A percentile compares a stretch with the other conserved stretches of the same genome.
phyloP scores from a whole-genome alignment of 805 yeast species.

The Hanseniaspora valbyensis region DNA sequence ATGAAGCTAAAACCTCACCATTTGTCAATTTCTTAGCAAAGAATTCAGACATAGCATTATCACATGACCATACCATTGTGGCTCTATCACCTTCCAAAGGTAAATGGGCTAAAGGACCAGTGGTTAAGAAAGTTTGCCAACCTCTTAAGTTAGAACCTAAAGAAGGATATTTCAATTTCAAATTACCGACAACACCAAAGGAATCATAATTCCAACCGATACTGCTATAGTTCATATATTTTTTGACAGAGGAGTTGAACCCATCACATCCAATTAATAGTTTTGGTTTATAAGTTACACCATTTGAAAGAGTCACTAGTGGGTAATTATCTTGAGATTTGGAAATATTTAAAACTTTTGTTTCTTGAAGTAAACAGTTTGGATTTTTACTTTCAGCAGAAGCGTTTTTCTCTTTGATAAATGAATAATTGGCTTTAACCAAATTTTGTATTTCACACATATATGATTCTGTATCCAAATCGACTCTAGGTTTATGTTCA shows the following conservation, averaged over 20 bases:
- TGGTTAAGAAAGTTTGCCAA: constrained; percentile 83
- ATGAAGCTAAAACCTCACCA: constrained; percentile 50
- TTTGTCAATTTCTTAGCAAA: constrained; percentile 40
- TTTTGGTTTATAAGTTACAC: constrained; percentile 52
- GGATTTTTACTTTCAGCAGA: no score
- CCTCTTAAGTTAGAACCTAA: constrained; percentile 51
- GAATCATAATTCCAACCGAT: constrained; percentile 79
- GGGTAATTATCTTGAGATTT: constrained; percentile 49
- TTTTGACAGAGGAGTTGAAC: constrained; percentile 81
- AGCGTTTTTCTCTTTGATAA: constrained; percentile 17
- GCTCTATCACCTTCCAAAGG: constrained; percentile 69
- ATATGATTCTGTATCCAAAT: constrained; percentile 48
- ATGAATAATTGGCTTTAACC: constrained; percentile 31
- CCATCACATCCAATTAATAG: constrained; percentile 94
- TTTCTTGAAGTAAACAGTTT: constrained; percentile 35
- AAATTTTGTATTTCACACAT: constrained; percentile 85
- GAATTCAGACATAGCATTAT: constrained; percentile 61
- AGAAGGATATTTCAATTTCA: constrained; percentile 63
- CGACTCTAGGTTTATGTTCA: constrained; percentile 47
- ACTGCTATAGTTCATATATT: constrained; percentile 67
- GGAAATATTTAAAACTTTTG: constrained; percentile 51
- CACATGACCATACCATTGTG: constrained; percentile 88
- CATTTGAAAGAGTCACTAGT: constrained; percentile 52
- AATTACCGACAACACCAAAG: constrained; percentile 87
- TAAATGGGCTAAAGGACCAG: constrained; percentile 86